phyloP scores from a whole-genome alignment of 495 filamentous ascomycete genomes.

The Pyronema domesticum region DNA sequence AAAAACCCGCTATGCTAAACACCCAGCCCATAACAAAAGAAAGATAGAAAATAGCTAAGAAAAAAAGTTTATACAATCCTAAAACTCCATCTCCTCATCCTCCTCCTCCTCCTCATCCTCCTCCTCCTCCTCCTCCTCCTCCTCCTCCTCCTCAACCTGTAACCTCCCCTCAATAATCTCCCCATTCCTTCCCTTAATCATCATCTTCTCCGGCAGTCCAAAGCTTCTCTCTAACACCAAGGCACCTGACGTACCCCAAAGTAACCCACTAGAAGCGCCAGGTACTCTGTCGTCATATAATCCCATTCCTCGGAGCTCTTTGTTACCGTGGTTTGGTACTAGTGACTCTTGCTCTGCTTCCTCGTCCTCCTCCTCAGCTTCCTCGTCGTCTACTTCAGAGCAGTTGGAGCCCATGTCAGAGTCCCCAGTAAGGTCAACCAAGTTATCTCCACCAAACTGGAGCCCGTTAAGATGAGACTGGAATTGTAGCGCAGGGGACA shows the following conservation, averaged over 20 bases:
- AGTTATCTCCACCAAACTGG: neutral
- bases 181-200: conserved; percentile 17
- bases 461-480: neutral
- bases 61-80: neutral
- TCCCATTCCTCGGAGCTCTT: conserved; percentile 21
- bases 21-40: neutral
- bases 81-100: neutral
- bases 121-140: too few species aligned
- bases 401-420: too few species aligned
- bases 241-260: conserved; percentile 15
- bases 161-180: conserved; percentile 17
- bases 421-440: neutral
- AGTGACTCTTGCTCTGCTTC: conserved; percentile 13
- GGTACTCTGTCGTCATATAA: conserved; percentile 16
- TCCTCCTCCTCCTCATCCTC: conserved; percentile 17
- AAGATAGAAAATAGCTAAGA: neutral
- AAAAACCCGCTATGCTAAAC: too few species aligned
- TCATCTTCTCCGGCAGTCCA: conserved; percentile 22
- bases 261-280: too few species aligned
- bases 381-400: neutral
- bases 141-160: conserved; percentile 15
- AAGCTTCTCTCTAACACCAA: conserved; percentile 22
- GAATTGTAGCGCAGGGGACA: neutral
- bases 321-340: conserved; percentile 18
- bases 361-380: conserved; percentile 15